Evolutionary conservation across 805 yeast species (phyloP).

Genomic region (Pichia deserticola): DNA sequence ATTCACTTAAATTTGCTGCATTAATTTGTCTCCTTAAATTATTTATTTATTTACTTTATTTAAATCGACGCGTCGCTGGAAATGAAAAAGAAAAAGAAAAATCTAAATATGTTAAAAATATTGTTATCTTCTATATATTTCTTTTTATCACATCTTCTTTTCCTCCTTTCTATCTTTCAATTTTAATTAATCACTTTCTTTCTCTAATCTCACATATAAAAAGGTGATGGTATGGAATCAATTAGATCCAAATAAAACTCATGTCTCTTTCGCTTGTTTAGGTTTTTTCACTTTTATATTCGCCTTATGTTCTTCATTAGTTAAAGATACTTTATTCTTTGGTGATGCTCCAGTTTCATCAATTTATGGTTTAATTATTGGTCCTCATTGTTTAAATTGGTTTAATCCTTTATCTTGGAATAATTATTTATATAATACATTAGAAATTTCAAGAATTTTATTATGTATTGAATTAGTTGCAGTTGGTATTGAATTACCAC

Average conservation of each 20-base stretch:
- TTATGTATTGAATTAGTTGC: slow-evolving; percentile 63
- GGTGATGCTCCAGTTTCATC: slow-evolving; percentile 61
- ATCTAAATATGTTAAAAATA: no score
- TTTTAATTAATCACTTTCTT: no score
- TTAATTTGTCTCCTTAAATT: no score
- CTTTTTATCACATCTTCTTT: no score
- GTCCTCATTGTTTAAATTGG: slow-evolving; percentile 54
- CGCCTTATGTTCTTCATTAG: slow-evolving; percentile 47
- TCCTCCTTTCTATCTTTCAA: no score
- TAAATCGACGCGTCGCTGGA: no score
- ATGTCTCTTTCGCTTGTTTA: slow-evolving; percentile 44
- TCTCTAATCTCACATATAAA: no score
- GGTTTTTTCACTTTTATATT: slow-evolving; percentile 54
- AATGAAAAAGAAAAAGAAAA: no score
- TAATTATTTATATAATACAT: slow-evolving; percentile 41
- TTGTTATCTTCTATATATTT: no score
- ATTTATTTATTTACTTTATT: no score
- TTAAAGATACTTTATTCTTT: slow-evolving; percentile 49
- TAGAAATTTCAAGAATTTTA: slow-evolving; percentile 53
- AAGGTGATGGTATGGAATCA: slow-evolving; percentile 24
- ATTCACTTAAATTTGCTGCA: no score
- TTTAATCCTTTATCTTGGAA: slow-evolving; percentile 49
- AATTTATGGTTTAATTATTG: slow-evolving; percentile 50
- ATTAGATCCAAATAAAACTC: slow-evolving; percentile 23
- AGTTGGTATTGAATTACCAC: slow-evolving; percentile 63